Evolutionary conservation across 805 yeast genomes (phyloP), one percentile per base, ranked within the genome.

Genomic region (Cyberlindnera euphorbiiphila): DNA sequence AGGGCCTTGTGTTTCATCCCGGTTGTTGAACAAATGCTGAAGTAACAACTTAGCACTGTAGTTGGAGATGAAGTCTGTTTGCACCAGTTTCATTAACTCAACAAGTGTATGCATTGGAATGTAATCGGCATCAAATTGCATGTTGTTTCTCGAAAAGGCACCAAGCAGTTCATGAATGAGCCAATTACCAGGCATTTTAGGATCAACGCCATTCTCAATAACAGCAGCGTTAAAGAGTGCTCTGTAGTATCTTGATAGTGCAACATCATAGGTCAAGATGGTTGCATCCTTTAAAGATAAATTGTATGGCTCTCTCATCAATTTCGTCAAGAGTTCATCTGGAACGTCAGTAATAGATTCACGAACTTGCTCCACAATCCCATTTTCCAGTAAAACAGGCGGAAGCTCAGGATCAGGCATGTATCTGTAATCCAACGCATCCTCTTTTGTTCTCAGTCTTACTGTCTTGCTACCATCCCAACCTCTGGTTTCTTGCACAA

Each of bases 401-500:
- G 93, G 88, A 21, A 93, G 63, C 57, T 93, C 98, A 2, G 94
- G 85, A 57, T 93, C 98, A 0, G 98, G 96, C 72, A 91, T 81
- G 56, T 88, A 93, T 51, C 98, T 68, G 60, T 93, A 93, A 59
- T 93, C 98, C 10, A 85, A 72, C 0, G 85, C 74, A 26, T 75
- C 74, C 57, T 91, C 97, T 53, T 93, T 93, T 4, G 75, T 68
- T 54, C 98, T 74, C 34, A 83, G 62, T 34, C 73, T 69, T 30
- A 71, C 66, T 0, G 98, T 91, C 28, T 67, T 64, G 3, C 60
- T 60, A 2, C 96, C 97, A 51, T 82, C 81, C 96, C 97, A 93
- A 14, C 96, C 93, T 54, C 97, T 71, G 0, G 98, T 93, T 53
- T 89, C 95, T 6, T 65, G 52, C 9, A 53, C 37, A 5, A 54